These are phyloP conservation scores for Pontederia paniculata DNA, from an alignment of 176 grass and related monocot species.

Conservation along the genomic window DNA sequence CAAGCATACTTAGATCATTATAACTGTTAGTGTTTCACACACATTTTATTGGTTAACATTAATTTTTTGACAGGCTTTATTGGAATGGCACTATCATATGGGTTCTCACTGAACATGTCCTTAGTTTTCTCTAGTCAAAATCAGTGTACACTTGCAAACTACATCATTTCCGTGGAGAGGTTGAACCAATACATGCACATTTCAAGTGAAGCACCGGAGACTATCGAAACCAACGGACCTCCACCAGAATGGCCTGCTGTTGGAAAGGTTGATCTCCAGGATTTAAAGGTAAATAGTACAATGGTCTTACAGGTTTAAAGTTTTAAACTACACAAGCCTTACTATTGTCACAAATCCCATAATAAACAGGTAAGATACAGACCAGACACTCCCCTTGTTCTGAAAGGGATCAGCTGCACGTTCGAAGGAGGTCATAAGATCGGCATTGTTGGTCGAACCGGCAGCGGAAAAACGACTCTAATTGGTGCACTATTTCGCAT, in stretches of 20 bases:
- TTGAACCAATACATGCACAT: conserved; percentile 86
- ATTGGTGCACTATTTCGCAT: conserved; percentile 80
- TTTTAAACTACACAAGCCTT: no score
- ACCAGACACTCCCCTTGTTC: conserved; percentile 53
- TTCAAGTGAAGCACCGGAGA: conserved; percentile 51
- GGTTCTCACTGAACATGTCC: conserved; percentile 67
- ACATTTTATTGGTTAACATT: background rate
- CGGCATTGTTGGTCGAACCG: conserved; percentile 83
- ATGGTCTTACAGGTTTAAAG: background rate
- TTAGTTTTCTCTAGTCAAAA: conserved; percentile 77
- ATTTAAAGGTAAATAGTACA: conserved; percentile 51
- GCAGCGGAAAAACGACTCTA: conserved; percentile 94
- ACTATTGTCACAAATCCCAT: no score
- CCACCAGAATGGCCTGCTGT: conserved; percentile 58
- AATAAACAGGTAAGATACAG: conserved; percentile 65
- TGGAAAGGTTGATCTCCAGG: conserved; percentile 58
- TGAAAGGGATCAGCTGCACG: conserved; percentile 65
- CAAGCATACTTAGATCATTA: no score
- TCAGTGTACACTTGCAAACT: conserved; percentile 61
- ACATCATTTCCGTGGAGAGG: conserved; percentile 90
- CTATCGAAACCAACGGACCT: conserved; percentile 48
- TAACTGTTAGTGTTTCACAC: background rate
- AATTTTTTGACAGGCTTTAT: conserved; percentile 54
- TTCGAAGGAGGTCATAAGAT: conserved; percentile 82
- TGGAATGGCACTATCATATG: conserved; percentile 95